Percentiles rank a stretch among this genome's conserved stretches.
Conservation (phyloP, 345 rosid species). For the Microcos paniculata region DNA sequence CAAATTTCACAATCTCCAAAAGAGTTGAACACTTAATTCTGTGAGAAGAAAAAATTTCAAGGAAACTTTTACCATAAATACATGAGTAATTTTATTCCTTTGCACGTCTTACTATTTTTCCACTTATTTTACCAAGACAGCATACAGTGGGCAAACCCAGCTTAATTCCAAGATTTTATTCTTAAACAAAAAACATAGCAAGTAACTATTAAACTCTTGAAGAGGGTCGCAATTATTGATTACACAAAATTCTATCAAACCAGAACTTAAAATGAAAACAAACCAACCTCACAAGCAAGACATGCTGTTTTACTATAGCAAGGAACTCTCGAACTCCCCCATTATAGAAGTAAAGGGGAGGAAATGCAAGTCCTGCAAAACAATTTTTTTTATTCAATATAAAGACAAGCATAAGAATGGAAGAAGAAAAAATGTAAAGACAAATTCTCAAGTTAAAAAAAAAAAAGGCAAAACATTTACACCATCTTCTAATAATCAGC, state of each 20-base stretch:
- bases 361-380: constrained; percentile 82
- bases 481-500: not conserved
- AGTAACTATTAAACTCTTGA: not conserved
- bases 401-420: not conserved
- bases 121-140: not conserved
- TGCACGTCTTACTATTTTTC: not conserved
- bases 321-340: constrained; percentile 94
- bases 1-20: not conserved
- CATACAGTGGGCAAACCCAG: not conserved
- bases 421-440: not conserved
- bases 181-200: not conserved
- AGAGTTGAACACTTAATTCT: not conserved
- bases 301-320: constrained; percentile 78
- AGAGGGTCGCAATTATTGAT: not conserved
- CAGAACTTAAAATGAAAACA: constrained; percentile 8
- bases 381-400: constrained; percentile 8
- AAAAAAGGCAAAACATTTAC: not conserved
- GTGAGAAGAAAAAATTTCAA: not conserved
- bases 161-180: not conserved
- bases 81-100: not conserved
- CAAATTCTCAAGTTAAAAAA: not conserved
- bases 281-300: constrained; percentile 79
- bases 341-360: constrained; percentile 91
- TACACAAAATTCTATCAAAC: not conserved
- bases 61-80: not conserved